A percentile compares a stretch with the other conserved stretches of the same genome.
phyloP scores from a whole-genome alignment of 2,329 filamentous ascomycete species.

The Colletotrichum truncatum region DNA sequence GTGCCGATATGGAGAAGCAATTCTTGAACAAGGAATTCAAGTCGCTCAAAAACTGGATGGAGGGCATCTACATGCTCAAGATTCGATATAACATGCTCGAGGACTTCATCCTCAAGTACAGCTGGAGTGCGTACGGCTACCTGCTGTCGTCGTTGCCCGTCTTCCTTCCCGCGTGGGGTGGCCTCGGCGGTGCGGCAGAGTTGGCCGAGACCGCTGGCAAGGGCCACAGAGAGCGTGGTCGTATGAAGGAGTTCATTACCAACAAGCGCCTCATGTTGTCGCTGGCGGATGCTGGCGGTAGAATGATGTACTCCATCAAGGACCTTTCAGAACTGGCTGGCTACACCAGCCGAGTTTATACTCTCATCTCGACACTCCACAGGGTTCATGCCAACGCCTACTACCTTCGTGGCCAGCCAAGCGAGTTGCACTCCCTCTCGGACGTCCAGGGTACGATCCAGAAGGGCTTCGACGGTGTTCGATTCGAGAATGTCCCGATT shows the following conservation, averaged over 20 bases:
- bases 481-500: conserved; percentile 91
- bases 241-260: conserved; percentile 99
- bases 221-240: conserved; percentile 76
- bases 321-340: conserved; percentile 95
- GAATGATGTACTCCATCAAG: conserved; percentile 99
- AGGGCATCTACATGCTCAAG: conserved; percentile 96
- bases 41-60: conserved; percentile 96
- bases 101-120: conserved; percentile 97
- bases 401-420: conserved; percentile 71
- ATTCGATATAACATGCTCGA: conserved; percentile 99
- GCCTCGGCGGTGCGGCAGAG: conserved; percentile 78
- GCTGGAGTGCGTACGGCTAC: conserved; percentile 98
- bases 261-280: conserved; percentile 99
- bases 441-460: conserved; percentile 95
- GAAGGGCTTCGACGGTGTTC: conserved; percentile 92
- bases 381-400: conserved; percentile 93
- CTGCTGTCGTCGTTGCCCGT: conserved; percentile 91
- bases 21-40: conserved; percentile 93
- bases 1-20: conserved; percentile 92
- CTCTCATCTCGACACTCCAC: conserved; percentile 92
- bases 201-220: conserved; percentile 60
- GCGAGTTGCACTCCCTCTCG: conserved; percentile 87
- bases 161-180: conserved; percentile 94
- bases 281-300: conserved; percentile 91
- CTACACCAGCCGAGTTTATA: conserved; percentile 96